Percentiles rank a stretch among this genome's conserved stretches.
Conservation (phyloP, 306 rosid species). For the Castanopsis chinensis region DNA sequence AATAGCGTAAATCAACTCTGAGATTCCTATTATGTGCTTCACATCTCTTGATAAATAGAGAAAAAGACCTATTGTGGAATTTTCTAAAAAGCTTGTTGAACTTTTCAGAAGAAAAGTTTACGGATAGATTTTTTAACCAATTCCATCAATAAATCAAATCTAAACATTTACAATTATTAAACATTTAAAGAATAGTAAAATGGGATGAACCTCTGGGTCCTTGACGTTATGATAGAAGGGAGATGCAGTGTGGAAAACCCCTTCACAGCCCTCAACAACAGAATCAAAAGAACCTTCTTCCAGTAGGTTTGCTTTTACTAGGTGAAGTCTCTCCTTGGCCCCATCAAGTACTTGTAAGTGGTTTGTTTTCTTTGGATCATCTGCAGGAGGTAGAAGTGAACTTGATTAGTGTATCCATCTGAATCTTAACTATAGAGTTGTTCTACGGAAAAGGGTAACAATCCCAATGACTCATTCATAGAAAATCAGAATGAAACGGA, state of each 20-base stretch:
- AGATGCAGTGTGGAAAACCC: constrained; percentile 46
- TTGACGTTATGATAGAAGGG: constrained; percentile 32
- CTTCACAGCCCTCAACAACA: constrained; percentile 36
- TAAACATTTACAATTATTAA: not conserved
- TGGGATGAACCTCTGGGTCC: constrained; percentile 36
- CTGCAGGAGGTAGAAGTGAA: constrained; percentile 4
- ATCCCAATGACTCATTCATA: not conserved
- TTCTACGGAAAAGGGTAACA: not conserved
- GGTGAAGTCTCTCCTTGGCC: constrained; percentile 43
- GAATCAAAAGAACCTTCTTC: constrained; percentile 45
- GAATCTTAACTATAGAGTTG: not conserved
- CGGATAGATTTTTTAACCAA: not conserved
- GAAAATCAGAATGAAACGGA: not conserved
- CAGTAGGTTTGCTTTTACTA: constrained; percentile 36
- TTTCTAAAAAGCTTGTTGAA: not conserved
- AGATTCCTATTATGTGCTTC: not conserved
- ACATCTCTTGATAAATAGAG: not conserved
- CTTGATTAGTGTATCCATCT: not conserved
- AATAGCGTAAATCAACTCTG: not conserved
- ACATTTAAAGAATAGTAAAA: not conserved
- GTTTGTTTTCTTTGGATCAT: constrained; percentile 30
- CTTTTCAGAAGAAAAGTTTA: not conserved
- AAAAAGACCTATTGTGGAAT: not conserved
- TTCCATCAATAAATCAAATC: not conserved
- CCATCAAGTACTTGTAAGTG: constrained; percentile 40